These are phyloP conservation scores for Forsythia viridissima DNA, from an alignment of 257 asterid species.

Conservation along the genomic window DNA sequence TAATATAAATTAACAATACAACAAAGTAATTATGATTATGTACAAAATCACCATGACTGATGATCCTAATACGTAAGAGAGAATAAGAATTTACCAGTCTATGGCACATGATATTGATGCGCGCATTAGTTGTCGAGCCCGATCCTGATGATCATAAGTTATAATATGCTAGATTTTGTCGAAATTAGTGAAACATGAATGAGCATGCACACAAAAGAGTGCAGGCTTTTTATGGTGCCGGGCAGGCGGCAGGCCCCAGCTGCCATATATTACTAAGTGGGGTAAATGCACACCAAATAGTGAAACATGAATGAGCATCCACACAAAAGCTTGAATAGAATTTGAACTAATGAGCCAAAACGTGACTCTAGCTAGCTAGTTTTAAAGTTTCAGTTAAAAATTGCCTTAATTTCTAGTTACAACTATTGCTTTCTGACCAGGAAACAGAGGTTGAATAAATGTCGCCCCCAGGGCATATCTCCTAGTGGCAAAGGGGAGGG, in stretches of 20 bases:
- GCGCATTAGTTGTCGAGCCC: no score
- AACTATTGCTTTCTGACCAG: not conserved
- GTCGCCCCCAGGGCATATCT: no score
- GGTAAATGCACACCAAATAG: not conserved
- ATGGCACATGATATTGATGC: no score
- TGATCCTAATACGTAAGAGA: no score
- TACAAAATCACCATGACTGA: not conserved
- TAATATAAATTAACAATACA: not conserved
- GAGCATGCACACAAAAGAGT: not conserved
- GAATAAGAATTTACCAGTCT: no score
- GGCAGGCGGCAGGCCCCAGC: not conserved
- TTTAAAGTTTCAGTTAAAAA: not conserved
- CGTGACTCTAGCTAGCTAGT: not conserved
- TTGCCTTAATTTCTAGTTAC: not conserved
- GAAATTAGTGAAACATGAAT: conserved; percentile 1
- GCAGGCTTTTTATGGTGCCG: not conserved
- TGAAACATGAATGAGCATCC: no score
- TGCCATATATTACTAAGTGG: not conserved
- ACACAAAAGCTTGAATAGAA: not conserved
- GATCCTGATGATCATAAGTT: not conserved
- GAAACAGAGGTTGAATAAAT: not conserved
- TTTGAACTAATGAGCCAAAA: not conserved
- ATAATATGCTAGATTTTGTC: not conserved
- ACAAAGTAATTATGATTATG: not conserved
- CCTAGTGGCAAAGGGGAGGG: no score